Evolutionary conservation across 305 asterid species (phyloP).

Genomic region (Lippia alba): DNA sequence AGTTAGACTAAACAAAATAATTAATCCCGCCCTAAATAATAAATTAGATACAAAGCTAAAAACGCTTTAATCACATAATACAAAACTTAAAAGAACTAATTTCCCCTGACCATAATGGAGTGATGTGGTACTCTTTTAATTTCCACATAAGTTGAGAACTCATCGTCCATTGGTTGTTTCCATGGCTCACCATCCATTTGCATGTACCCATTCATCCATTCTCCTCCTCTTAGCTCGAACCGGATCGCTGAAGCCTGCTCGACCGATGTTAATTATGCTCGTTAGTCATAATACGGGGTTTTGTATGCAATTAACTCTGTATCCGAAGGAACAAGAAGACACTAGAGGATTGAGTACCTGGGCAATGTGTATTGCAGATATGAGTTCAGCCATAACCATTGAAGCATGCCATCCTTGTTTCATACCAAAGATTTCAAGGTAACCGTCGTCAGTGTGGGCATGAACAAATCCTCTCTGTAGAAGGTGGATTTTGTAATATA

Average conservation of each 20-base stretch:
- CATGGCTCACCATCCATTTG: constrained; percentile 99
- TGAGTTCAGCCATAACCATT: constrained; percentile 82
- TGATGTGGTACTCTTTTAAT: constrained; percentile 73
- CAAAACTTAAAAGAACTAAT: constrained; percentile 37
- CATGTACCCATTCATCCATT: constrained; percentile 84
- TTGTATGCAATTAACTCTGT: no score
- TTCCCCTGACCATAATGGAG: constrained; percentile 71
- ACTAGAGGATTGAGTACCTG: constrained; percentile 54
- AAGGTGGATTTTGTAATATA: background rate
- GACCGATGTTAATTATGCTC: no score
- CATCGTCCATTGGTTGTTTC: constrained; percentile 86
- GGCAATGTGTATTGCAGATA: constrained; percentile 80
- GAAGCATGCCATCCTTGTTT: constrained; percentile 97
- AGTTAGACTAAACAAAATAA: no score
- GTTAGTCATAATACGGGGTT: no score
- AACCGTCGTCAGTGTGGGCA: constrained; percentile 80
- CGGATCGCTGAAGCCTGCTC: constrained; percentile 77
- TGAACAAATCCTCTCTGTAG: constrained; percentile 75
- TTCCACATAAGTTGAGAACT: constrained; percentile 81
- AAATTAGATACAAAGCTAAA: constrained; percentile 23
- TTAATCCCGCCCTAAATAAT: background rate
- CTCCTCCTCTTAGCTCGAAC: constrained; percentile 94
- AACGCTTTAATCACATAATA: constrained; percentile 14
- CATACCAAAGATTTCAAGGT: constrained; percentile 67
- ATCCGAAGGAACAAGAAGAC: no score